phyloP scores from a whole-genome alignment of 768 basidiomycete genomes.

The Kwoniella sp. region DNA sequence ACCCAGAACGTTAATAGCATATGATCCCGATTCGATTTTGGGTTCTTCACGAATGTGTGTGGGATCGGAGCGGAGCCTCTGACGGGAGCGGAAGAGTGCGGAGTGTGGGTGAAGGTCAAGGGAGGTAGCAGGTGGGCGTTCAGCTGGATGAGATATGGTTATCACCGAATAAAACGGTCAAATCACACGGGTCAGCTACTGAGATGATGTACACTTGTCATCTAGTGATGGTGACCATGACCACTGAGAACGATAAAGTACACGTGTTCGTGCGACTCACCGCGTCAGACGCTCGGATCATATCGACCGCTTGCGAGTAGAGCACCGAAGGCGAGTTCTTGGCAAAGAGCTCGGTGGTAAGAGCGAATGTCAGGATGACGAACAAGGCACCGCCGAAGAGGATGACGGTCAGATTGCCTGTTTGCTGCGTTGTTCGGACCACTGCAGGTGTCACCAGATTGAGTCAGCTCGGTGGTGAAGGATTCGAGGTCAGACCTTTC shows the following conservation, averaged over 20 bases:
- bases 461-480: no score
- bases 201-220: no score
- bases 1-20: conserved; percentile 55
- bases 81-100: conserved; percentile 45
- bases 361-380: conserved; percentile 49
- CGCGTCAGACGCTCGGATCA: conserved; percentile 50
- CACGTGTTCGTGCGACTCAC: no score
- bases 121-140: conserved; percentile 53
- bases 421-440: conserved; percentile 50
- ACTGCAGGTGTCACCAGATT: no score
- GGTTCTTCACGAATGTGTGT: conserved; percentile 45
- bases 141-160: conserved; percentile 34
- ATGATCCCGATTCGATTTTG: conserved; percentile 51
- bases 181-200: no score
- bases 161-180: not conserved
- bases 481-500: no score
- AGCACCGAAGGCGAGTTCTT: conserved; percentile 54
- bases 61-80: conserved; percentile 49
- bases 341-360: conserved; percentile 55
- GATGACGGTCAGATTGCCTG: conserved; percentile 54
- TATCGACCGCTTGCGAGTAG: conserved; percentile 53
- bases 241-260: no score
- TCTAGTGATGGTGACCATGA: not conserved
- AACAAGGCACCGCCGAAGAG: conserved; percentile 51
- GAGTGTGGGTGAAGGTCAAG: conserved; percentile 54